Evolutionary conservation across 768 basidiomycete species (phyloP), one percentile per base, ranked within the genome.

Genomic region (Leccinum ochraceum): DNA sequence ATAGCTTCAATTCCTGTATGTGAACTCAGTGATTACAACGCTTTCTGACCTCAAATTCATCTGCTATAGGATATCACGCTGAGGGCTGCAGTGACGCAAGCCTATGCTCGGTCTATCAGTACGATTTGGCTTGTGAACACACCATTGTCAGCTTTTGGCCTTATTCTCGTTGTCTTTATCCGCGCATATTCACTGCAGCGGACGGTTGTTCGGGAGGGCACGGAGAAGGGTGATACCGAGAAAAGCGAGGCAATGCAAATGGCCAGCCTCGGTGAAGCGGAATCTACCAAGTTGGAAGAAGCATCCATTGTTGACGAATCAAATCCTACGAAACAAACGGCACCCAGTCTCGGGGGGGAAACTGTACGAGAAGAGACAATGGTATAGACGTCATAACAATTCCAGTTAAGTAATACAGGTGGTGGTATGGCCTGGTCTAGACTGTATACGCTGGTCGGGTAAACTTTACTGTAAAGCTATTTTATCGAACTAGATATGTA

Each of bases 51-150:
- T 22, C 53, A 69, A 4, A 60, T 50, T 42, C n/a, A 54, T 49
- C 30, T 30, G 24, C 30, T 53, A 14, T 53, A 81, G 72, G 62
- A 76, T 28, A 56, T 64, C 14, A 68, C 69, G 3, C 56, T 74
- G 34, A 73, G 72, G 34, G 63, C 68, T 4, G 60, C 72, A 51
- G 67, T 80, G 2, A 69, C 75, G 59, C 76, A 77, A 39, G 76
- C 76, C 13, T 79, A 74, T 58, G 65, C 77, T 39, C 70, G 69
- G 44, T 71, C 74, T 24, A 69, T 80, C 56, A 67, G 71, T n/a
- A 71, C 70, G 1, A 71, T 81, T 39, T 81, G 78, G 79, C 66
- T 77, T 22, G 74, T 80, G 37, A 72, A 73, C 54, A 67, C 71
- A 4, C 70, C 75, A 11, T 16, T 78, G 22, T 61, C 73, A 17